Evolutionary conservation across 768 basidiomycete species (phyloP), one percentile per base, ranked within the genome.

Genomic region (Boletellus sp.): DNA sequence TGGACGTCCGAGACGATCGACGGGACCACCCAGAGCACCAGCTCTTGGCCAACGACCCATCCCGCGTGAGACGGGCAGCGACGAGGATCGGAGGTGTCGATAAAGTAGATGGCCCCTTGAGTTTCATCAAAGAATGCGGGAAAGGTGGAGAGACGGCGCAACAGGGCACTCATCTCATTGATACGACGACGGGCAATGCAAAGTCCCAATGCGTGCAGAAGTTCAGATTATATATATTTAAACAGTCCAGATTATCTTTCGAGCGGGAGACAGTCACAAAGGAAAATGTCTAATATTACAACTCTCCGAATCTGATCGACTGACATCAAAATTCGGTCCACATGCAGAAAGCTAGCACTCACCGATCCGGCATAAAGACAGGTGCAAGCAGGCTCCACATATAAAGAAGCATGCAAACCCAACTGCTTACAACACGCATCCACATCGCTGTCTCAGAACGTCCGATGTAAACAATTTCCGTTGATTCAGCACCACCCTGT

Each of bases 371-470:
- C 77, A 94, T 72, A n/a, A 95, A 44, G 35, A 90, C 85, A 0
- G 94, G 94, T 8, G 91, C 94, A 44, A 95, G 59, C 28, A 95
- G 70, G 58, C 87, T 93, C 92, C 91, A 94, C 26, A 79, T 80
- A 62, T 91, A 95, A 52, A 93, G 69, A 36, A 85, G 48, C 70
- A 92, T 85, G 67, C 92, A 97, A 22, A 95, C 78, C 95, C 95
- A 99, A 55, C 90, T 90, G 26, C 91, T 94, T 40, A 98, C 89
- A 28, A 98, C 81, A 4, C 96, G 77, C 91, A 97, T 97, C 96
- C 96, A 99, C 95, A 99, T 98, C 3, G 96, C 94, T 9, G 89
- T 86, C 65, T 94, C 90, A 5, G 92, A 94, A 33, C 94, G 84
- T 16, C 96, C 96, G 42, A 98, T 98, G 67, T 92, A 90, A 34